Percentiles rank a stretch among this genome's conserved stretches.
These are phyloP conservation scores for Penicillium sp. DNA, from an alignment of 2,329 filamentous ascomycete species.

Conservation along the genomic window DNA sequence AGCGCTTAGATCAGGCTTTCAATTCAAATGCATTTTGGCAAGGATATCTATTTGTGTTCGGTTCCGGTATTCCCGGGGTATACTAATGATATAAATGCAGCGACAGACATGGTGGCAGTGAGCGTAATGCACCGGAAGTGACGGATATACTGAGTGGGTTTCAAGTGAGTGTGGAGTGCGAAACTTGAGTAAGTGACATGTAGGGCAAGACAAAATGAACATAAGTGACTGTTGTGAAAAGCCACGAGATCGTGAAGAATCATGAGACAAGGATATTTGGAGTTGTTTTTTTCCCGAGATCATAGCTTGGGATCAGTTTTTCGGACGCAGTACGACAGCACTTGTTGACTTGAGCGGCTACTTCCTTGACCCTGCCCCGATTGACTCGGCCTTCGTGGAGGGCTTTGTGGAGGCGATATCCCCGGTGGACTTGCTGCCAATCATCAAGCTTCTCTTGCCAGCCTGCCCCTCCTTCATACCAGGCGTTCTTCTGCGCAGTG, in stretches of 20 bases:
- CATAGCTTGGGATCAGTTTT: conserved; percentile 9
- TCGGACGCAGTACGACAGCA: conserved; percentile 20
- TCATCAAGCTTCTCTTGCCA: conserved; percentile 43
- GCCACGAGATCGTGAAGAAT: neutral
- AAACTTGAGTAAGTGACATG: neutral
- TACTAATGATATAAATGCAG: conserved; percentile 7
- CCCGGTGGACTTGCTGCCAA: conserved; percentile 39
- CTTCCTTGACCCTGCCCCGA: conserved; percentile 32
- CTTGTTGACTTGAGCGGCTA: conserved; percentile 24
- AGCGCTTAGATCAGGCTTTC: conserved; percentile 23
- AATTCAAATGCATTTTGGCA: conserved; percentile 19
- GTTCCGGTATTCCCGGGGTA: neutral
- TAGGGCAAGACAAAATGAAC: neutral
- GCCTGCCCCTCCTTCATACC: conserved; percentile 42
- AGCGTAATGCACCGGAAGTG: conserved; percentile 15
- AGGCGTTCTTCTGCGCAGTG: conserved; percentile 37
- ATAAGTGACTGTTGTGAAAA: neutral
- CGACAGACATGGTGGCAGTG: conserved; percentile 5
- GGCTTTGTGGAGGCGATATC: conserved; percentile 40
- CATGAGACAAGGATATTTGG: neutral
- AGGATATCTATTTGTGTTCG: neutral
- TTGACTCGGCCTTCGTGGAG: conserved; percentile 40
- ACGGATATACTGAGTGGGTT: conserved; percentile 3
- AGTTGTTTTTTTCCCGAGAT: neutral
- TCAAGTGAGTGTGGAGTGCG: neutral